These are phyloP conservation scores for Bryoerythrophyllum caledonicum DNA, from an alignment of 225 moss, liverwort and hornwort genomes.

Conservation along the genomic window DNA sequence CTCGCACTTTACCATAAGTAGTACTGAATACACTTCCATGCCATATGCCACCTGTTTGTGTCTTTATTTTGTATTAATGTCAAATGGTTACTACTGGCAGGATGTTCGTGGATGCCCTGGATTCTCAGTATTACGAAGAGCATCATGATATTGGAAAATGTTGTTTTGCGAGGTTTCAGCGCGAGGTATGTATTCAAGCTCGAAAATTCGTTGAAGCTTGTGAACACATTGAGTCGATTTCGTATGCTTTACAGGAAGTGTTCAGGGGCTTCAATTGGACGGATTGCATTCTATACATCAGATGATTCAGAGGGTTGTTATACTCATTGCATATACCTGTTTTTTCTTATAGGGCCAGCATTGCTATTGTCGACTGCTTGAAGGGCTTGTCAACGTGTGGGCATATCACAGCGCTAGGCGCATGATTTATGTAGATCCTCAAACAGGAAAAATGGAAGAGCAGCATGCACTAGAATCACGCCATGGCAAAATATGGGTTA, in stretches of 20 bases:
- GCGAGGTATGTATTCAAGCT: conserved; percentile 51
- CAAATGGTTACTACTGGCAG: conserved; percentile 40
- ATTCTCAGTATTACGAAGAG: conserved; percentile 61
- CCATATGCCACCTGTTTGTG: conserved; percentile 6
- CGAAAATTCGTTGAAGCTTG: conserved; percentile 2
- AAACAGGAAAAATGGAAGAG: conserved; percentile 76
- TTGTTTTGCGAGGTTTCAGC: conserved; percentile 58
- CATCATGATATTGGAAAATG: conserved; percentile 75
- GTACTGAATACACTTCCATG: background rate
- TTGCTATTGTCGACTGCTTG: conserved; percentile 88
- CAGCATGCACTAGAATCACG: conserved; percentile 67
- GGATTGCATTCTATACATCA: background rate
- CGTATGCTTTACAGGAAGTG: background rate
- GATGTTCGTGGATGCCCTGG: conserved; percentile 87
- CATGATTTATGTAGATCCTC: conserved; percentile 80
- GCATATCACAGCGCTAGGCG: conserved; percentile 91
- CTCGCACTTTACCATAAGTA: background rate
- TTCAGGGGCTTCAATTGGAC: background rate
- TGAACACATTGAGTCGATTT: background rate
- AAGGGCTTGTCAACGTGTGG: conserved; percentile 96
- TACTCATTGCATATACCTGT: conserved; percentile 2
- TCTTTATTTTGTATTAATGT: conserved; percentile 21
- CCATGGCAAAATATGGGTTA: conserved; percentile 70
- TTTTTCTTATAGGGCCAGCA: conserved; percentile 66
- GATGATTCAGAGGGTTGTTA: conserved; percentile 6